Base-by-base conservation (phyloP, 2,329 filamentous ascomycete species). In the Colletotrichum siamense region DNA sequence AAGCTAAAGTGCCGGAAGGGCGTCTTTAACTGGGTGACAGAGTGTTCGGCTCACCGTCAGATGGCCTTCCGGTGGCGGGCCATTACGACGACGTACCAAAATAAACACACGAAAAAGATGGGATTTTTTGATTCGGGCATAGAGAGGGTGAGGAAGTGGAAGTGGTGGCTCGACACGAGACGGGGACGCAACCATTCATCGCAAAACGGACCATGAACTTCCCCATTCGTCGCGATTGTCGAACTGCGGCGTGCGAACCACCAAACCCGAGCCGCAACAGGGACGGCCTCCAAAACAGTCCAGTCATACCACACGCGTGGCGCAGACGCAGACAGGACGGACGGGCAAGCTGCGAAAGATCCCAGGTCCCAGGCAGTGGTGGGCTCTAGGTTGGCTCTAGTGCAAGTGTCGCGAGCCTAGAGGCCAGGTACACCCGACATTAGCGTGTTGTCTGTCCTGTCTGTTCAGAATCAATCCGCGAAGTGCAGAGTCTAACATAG, bases 21-120 rank as follows among this genome's bases (percentile, higher is more conserved):
- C 52, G 57, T 34, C 64, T 63, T 64, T 73, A 32, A 76, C 64
- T 69, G 74, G 64, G 34, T 30, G 74, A 49, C 34, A 73, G 44
- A 32, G 68, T 66, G 64, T 76, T 76, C 74, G 74, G 74, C 70
- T 76, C 70, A 73, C 71, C 70, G 74, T 76, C 74, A 76, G 70
- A 76, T 76, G 70, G 64, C 70, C 52, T 73, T 76, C 74, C 74
- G 74, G 74, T 76, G 74, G 74, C 74, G 74, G 68, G 39, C 57
- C 61, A 76, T 76, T 76, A 76, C 74, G 74, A 76, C 73, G 73
- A 76, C 74, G 69, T 64, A 66, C 74, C 64, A 69, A 62, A 69
- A 66, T 63, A 39, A 44, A 61, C 49, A 52, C n/a, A 52, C 44
- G 44, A 22, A 63, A 67, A 67, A 73, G 32, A 65, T 73, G 70